Base-by-base conservation (phyloP, 805 yeast species). In the Metschnikowia borealis region DNA sequence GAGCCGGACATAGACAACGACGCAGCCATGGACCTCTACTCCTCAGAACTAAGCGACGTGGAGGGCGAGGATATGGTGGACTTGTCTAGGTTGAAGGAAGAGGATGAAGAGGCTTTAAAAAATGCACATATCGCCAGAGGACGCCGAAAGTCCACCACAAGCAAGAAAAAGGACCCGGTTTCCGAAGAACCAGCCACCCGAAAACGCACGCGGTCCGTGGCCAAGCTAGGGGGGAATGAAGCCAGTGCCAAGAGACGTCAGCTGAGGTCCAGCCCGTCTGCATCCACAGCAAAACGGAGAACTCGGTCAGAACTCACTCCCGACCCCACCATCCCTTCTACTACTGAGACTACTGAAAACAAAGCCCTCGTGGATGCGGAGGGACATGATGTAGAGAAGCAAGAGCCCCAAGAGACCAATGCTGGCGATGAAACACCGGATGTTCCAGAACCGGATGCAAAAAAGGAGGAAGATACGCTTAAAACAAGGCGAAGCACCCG, bases 31-130 rank as follows among this genome's bases (percentile, higher is more conserved):
- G 59, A 52, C 6, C 31, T 47, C 2, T 51, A 54, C 32, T 59
- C 62, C 5, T 54, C 61, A 7, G 63, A 56, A 26, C 52, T 60
- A 40, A 59, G 63, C 40, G 63, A 60, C 31, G 59, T 59, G 7
- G 63, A 59, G 26, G 57, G 54, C 20, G 58, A 26, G 11, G 29
- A 55, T 18, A 55, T 48, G 8, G 49, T 47, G 14, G 60, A 53
- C 39, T 43, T 51, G 14, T 46, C 52, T 23, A 42, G 42, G 18
- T 38, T 58, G 18, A 48, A 57, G 44, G 65, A 55, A 29, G 61
- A 56, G 31, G 61, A 63, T 40, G 38, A 29, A 2, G 18, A 39
- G 17, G 47, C 42, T 23, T 29, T 41, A 14, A 43, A 37, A 18
- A 40, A 26, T 20, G 40, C 18, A n/a, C 36, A 36, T 20, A 35